Base-by-base conservation (phyloP, 2,329 filamentous ascomycete species). In the Fusarium longipes region DNA sequence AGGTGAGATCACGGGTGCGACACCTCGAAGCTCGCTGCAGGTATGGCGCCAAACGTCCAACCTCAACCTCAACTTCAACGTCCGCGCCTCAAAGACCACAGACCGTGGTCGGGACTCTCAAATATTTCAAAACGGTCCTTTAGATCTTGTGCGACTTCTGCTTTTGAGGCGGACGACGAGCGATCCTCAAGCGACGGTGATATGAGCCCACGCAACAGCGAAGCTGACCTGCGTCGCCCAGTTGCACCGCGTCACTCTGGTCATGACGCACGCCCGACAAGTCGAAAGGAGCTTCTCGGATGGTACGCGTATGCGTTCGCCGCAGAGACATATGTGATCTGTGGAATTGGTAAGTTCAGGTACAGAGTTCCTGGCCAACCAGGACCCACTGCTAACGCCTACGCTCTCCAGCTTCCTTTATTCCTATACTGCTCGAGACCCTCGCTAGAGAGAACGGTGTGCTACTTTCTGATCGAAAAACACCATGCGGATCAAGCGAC, bases 301-400 rank as follows among this genome's bases (percentile, higher is more conserved):
- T 99, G 96, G 92, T 99, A 98, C 80, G 91, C 91, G 77, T 98
- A 98, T 82, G 92, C 92, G 39, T 98, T 97, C 84, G 96, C 96
- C 24, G 93, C 95, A 20, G 96, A 99, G 81, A 95, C 96, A 53
- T 98, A 97, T 77, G 93, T 96, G 17, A 92, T 98, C 57, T 98
- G 96, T 78, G 80, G 78, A 51, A 80, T 80, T 57, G 95, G 94
- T 92, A 78, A 76, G 89, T 82, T 22, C 30, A 40, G 20, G 43
- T 17, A n/a, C 18, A 22, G 35, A 47, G 24, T 30, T 57, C 35
- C 12, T 25, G 32, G 53, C 50, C 33, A 32, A 40, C 32, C 11
- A 33, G 35, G 55, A 39, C 36, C 27, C 17, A 25, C 43, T 30
- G 48, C 53, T 70, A 40, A 69, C 38, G 24, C 30, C 27, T 17